Conservation (phyloP, 805 yeast genomes). For the Lipomyces sp. region DNA sequence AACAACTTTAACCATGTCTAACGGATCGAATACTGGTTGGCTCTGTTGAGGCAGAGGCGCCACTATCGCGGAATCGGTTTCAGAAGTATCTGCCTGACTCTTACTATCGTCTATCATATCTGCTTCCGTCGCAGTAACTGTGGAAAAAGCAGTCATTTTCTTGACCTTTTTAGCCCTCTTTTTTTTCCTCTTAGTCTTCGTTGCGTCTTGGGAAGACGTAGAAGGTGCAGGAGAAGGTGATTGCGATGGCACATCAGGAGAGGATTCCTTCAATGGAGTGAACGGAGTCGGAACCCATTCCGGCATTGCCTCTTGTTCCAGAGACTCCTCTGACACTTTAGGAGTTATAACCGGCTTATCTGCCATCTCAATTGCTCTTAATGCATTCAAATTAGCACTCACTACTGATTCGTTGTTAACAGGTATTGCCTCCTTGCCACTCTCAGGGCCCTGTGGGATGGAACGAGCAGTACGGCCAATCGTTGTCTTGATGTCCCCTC, state of each 20-base stretch:
- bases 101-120: background rate
- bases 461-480: background rate
- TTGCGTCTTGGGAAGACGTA: background rate
- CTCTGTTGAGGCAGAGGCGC: background rate
- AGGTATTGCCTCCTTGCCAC: background rate
- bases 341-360: background rate
- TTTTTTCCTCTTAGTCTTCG: constrained; percentile 16
- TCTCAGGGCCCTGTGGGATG: background rate
- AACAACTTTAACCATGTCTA: constrained; percentile 8
- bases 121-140: background rate
- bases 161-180: constrained; percentile 20
- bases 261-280: background rate
- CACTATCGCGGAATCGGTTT: background rate
- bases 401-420: background rate
- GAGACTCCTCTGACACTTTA: background rate
- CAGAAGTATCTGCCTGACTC: constrained; percentile 1
- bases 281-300: background rate
- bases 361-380: background rate
- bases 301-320: background rate
- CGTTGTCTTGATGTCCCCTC: background rate
- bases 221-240: constrained; percentile 10
- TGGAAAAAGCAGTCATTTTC: background rate
- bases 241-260: background rate
- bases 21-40: constrained; percentile 10
- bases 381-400: background rate